Conservation (phyloP, 2,329 filamentous ascomycete genomes). For the Sarocladium kiliense region DNA sequence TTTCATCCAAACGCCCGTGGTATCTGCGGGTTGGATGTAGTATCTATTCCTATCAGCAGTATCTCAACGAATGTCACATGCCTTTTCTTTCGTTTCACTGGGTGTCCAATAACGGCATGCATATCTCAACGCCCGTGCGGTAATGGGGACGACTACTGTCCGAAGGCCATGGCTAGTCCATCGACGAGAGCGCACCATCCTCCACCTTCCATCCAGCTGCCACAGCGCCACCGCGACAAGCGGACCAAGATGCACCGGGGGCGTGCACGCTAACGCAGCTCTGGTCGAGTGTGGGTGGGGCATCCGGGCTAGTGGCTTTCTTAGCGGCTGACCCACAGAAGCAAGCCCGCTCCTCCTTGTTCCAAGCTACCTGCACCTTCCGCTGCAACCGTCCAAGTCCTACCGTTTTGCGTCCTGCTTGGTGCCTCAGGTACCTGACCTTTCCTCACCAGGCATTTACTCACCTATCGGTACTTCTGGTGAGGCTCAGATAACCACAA, state of each 20-base stretch:
- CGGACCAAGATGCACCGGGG: conserved; percentile 5
- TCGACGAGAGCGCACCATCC: background rate
- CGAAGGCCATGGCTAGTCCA: background rate
- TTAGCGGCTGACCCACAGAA: background rate
- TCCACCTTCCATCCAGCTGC: background rate
- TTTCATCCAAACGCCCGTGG: background rate
- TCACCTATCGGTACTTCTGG: too few relatives aligned
- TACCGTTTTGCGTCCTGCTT: background rate
- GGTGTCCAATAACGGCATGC: too few relatives aligned
- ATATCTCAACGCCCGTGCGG: background rate
- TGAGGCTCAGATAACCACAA: too few relatives aligned
- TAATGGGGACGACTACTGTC: background rate
- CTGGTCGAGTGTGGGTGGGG: conserved; percentile 1
- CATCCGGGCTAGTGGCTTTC: background rate
- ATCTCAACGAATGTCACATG: background rate
- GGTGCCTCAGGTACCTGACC: too few relatives aligned
- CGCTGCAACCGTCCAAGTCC: conserved; percentile 1
- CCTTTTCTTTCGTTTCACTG: background rate
- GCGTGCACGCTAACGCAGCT: conserved; percentile 2
- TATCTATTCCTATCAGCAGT: too few relatives aligned
- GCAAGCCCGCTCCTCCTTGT: background rate
- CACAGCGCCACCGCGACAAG: background rate
- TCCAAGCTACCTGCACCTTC: background rate
- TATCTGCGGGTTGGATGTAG: too few relatives aligned
- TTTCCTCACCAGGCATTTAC: too few relatives aligned